Base-by-base conservation (phyloP, 2,329 filamentous ascomycete species). In the Microthyrium microscopicum region DNA sequence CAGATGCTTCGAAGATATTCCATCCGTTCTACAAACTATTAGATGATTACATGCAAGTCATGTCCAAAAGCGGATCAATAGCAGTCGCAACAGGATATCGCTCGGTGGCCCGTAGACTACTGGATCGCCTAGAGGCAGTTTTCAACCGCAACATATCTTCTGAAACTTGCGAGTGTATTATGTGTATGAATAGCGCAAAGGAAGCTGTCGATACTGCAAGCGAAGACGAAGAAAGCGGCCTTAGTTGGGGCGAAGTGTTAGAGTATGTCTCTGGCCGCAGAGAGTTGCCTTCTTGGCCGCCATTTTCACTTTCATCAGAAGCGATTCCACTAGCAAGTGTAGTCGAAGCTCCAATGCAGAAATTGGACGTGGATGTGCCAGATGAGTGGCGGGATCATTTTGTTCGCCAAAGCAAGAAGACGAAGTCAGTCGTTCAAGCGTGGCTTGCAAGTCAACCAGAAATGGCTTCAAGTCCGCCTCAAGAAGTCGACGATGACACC, bases 81-180 rank as follows among this genome's bases (percentile, higher is more conserved):
- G 89, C 89, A 3, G 89, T 95, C 2, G 89, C 89, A 12, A 95
- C 87, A 0, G 89, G 89, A 5, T 93, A 95, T 53, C 74, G 82
- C 34, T 94, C 87, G 1, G 80, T 95, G n/a, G 89, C 89, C 3
- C 74, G 89, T 4, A 72, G 85, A 33, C 59, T 95, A 17, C 67
- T 95, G 4, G 87, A 98, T 55, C 73, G 89, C 24, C 64, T 98
- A 4, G 87, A 94, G 51, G 82, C 87, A 36, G 84, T 98, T 6
- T 95, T 98, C 55, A 85, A 84, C 3, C 70, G 89, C 39, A 87
- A 95, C 48, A 75, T 98, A 22, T 85, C 85, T 0, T 74, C 74
- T 0, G 75, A 93, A 46, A 73, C 77, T n/a, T 95, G 87, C 51
- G 61, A 65, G 27, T 95, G 87, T 52, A 62, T 89, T 36, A 81